Conservation (phyloP, 768 basidiomycete genomes). For the Mrakia hoshinonis region DNA sequence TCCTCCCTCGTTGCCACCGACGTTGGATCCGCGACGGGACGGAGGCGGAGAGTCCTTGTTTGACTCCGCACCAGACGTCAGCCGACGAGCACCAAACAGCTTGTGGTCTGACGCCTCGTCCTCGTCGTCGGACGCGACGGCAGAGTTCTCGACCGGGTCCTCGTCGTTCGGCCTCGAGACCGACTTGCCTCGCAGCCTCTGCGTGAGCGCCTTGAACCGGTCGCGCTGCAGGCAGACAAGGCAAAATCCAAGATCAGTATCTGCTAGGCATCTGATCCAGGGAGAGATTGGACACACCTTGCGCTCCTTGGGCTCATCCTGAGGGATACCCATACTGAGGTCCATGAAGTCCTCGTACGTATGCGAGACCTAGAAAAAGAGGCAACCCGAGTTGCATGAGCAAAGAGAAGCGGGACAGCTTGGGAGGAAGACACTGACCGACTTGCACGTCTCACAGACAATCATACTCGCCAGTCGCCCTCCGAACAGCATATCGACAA, state of each 20-base stretch:
- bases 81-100: conserved; percentile 13
- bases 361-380: conserved; percentile 51
- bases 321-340: conserved; percentile 67
- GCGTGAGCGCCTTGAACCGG: conserved; percentile 62
- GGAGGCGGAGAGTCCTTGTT: neutral
- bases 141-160: conserved; percentile 20
- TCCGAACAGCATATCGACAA: conserved; percentile 83
- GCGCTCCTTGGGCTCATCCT: conserved; percentile 61
- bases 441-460: conserved; percentile 88
- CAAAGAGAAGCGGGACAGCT: neutral
- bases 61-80: conserved; percentile 14
- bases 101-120: conserved; percentile 16
- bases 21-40: conserved; percentile 18
- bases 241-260: neutral
- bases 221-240: conserved; percentile 48
- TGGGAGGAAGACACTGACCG: conserved; percentile 45
- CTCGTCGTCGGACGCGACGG: conserved; percentile 27
- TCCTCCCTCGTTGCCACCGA: conserved; percentile 11
- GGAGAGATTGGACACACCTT: conserved; percentile 43
- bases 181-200: conserved; percentile 35
- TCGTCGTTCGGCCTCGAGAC: conserved; percentile 18
- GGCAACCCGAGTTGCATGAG: neutral
- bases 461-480: conserved; percentile 83
- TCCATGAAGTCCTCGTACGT: conserved; percentile 92
- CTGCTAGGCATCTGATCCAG: neutral